Evolutionary conservation across 1,139 yeast genomes (phyloP), one percentile per base, ranked within the genome.

Genomic region (Wickerhamiella pararugosa): DNA sequence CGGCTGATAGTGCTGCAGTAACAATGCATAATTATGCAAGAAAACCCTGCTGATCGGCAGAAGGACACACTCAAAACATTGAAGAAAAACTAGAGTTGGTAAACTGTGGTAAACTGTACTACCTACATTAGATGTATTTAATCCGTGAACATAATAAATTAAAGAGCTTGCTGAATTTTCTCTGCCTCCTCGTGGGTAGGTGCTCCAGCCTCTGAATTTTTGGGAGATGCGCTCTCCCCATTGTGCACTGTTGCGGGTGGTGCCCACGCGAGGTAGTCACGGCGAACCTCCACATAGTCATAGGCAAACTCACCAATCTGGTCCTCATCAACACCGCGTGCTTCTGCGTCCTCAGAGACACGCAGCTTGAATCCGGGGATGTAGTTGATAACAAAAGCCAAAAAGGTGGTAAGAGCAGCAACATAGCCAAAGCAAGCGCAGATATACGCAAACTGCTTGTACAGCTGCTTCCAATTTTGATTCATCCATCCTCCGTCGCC

Each of bases 271-370:
- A 81, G 71, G 63, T 81, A 87, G 63, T 87, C 94, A 60, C 97
- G 75, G 63, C 97, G 75, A 21, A 87, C 94, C 66, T 90, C 98
- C 46, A 90, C 96, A 58, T 86, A 90, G 63, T 90, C 97, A 60
- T 87, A 90, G 25, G 98, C 98, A 64, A 90, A 90, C 62, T 90
- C 97, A 43, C 98, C 98, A 52, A 90, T 83, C 65, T 90, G 96
- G 62, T 84, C 94, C 61, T 90, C 97, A 61, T 90, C 98, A 64
- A 86, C 74, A 47, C 98, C 98, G 29, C 69, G 67, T 51, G 79
- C 83, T 61, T 90, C 98, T 11, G 79, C 95, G 42, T 78, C 78
- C 59, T 83, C 93, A 49, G 75, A 71, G 7, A 84, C 82, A 54
- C 97, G 73, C 52, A 90, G 68, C 49, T 77, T 70, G 54, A 84